Base-by-base conservation (phyloP, 352 stramenopile species). In the Thraustochytrium striatum region DNA sequence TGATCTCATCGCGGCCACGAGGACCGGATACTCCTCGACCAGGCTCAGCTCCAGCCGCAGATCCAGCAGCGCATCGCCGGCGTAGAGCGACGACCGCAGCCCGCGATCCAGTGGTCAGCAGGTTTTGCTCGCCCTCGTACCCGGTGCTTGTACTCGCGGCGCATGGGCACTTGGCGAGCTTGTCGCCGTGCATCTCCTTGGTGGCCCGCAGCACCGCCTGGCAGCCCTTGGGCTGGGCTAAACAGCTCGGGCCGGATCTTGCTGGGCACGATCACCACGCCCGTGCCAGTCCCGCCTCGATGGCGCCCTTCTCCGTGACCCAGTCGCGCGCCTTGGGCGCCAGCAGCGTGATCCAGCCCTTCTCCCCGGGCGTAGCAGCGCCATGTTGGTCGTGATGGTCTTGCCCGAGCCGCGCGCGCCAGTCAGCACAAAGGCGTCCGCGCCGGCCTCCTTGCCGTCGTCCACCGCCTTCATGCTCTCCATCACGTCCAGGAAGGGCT, bases 371-470 rank as follows among this genome's bases (percentile, higher is more conserved):
- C 30, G 69, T 30, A 68, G 35, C 21, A 83, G 36, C n/a, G 44
- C 72, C n/a, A 81, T 1, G 8, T 57, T 13, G 13, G 84, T 25
- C 5, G 47, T 35, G 5, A 73, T 7, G 28, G 38, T 59, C 75
- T 83, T 83, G 44, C 79, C 79, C 30, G 52, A 69, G 65, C 73
- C 79, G n/a, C 78, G 79, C 38, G 36, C 69, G 52, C 79, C 79
- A n/a, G 43, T 72, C 25, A 82, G 28, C 41, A 82, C 28, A 30
- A 9, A 36, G 11, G 59, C 57, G 5, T n/a, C 65, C 33, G 35
- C 19, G 8, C n/a, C 21, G 38, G 25, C 30, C 3, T n/a, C 41
- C 36, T 75, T 50, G 58, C 57, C 72, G 32, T 59, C 39, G 13
- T 78, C n/a, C 13, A 82, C 19, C 9, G 8, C 7, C 21, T 78